Evolutionary conservation across 306 rosid species (phyloP).

Genomic region (Dryas alaskensis): DNA sequence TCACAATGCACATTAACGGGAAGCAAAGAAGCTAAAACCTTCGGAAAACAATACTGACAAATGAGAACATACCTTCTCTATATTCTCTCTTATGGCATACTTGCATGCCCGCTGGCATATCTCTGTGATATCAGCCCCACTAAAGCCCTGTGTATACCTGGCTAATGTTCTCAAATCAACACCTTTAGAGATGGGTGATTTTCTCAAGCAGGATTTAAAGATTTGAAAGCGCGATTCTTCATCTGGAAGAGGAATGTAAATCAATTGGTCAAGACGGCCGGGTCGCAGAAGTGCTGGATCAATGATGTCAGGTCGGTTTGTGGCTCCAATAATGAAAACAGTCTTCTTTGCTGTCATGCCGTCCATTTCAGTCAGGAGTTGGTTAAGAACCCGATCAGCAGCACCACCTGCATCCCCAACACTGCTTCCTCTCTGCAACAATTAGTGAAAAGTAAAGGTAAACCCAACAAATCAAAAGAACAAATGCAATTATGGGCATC

Average conservation of each 20-base stretch:
- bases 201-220: constrained; percentile 58
- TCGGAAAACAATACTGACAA: neutral
- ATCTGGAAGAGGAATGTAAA: constrained; percentile 62
- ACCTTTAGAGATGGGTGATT: constrained; percentile 50
- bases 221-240: constrained; percentile 53
- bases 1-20: neutral
- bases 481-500: neutral
- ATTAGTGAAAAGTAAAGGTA: neutral
- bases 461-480: neutral
- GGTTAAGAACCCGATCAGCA: constrained; percentile 55
- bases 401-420: constrained; percentile 58
- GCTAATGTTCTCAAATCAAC: constrained; percentile 54
- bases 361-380: constrained; percentile 59
- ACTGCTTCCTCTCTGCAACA: constrained; percentile 47
- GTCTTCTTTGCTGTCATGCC: constrained; percentile 59
- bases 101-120: constrained; percentile 61
- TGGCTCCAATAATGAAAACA: constrained; percentile 57
- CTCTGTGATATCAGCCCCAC: constrained; percentile 62
- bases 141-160: constrained; percentile 51
- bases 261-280: constrained; percentile 58
- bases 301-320: constrained; percentile 57
- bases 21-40: neutral
- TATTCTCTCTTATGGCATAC: constrained; percentile 61
- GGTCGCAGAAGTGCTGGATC: constrained; percentile 60
- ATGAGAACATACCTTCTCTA: constrained; percentile 42